phyloP scores from a whole-genome alignment of 345 rosid genomes.

The Moricandia moricandioides region DNA sequence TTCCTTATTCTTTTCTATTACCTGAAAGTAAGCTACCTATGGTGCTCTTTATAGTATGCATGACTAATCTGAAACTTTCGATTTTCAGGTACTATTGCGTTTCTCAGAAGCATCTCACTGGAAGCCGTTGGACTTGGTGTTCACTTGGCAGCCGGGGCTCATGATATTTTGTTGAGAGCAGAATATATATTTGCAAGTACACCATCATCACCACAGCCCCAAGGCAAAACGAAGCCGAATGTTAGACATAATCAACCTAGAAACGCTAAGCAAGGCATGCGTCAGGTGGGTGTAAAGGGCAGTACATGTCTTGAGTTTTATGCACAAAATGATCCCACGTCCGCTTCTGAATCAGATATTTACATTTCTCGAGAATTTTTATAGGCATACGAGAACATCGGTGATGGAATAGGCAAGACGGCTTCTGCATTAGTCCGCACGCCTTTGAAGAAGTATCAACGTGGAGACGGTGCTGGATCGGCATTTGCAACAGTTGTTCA shows the following conservation, averaged over 20 bases:
- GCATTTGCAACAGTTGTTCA: conserved; percentile 74
- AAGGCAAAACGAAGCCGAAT: conserved; percentile 49
- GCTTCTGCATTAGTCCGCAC: conserved; percentile 82
- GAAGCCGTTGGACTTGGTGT: conserved; percentile 96
- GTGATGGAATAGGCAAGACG: conserved; percentile 88
- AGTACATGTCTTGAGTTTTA: conserved; percentile 15
- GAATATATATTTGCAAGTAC: conserved; percentile 64
- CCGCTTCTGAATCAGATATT: conserved; percentile 18
- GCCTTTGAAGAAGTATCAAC: conserved; percentile 77
- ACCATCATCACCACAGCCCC: conserved; percentile 50
- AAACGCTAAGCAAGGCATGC: conserved; percentile 84
- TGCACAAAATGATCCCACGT: neutral
- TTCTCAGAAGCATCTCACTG: conserved; percentile 85
- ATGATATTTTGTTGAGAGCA: conserved; percentile 72
- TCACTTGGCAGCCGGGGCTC: conserved; percentile 91
- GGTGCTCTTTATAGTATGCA: conserved; percentile 1
- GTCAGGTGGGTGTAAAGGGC: conserved; percentile 50
- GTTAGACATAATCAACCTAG: conserved; percentile 77
- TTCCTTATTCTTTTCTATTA: neutral
- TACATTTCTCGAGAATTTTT: conserved; percentile 28
- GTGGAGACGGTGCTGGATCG: conserved; percentile 80
- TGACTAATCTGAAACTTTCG: neutral
- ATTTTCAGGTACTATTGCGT: conserved; percentile 77
- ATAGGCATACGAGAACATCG: conserved; percentile 80
- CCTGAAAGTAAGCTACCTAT: conserved; percentile 9